Base-by-base conservation (phyloP, 2,329 filamentous ascomycete genomes). In the Aspergillus glaucus region DNA sequence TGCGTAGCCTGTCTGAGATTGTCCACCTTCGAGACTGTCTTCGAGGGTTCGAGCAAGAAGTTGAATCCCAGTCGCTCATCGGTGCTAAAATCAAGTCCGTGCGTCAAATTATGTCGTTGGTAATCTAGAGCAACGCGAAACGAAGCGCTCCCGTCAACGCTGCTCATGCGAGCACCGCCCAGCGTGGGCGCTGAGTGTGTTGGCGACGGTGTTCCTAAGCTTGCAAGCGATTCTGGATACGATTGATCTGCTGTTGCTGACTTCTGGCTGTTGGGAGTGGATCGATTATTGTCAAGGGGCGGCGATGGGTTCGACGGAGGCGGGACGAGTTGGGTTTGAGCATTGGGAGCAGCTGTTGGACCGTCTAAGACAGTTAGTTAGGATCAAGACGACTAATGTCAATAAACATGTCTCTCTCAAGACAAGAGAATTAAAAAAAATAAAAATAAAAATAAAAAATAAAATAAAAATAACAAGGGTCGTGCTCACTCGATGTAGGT, bases 21-120 rank as follows among this genome's bases (percentile, higher is more conserved):
- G 44, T 75, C 77, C 45, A 80, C 77, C 57, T 73, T 77, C 53
- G 68, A 75, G 19, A 77, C 74, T 49, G 77, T 78, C 44, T 81
- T 78, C 6, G 78, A 75, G 30, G 78, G 70, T 50, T 85, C 82
- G 1, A 92, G 75, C 2, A 93, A 73, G 56, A 90, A 91, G 49
- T 84, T 85, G 28, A 93, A 79, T 5, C 83, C 85, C 7, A 91
- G 74, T 43, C 83, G 79, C 61, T 91, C 87, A 22, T 74, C 74
- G 26, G 62, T 56, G 1, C 79, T 73, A 50, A 87, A 70, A 36
- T 85, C 79, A 1, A 86, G 63, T 36, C 77, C 77, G 49, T 84
- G 80, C 15, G 74, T 65, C 42, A 72, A 57, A 37, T 63, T 72
- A 54, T 72, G 63, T 10, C 60, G 70, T 46, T 73, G 67, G 37